These are phyloP conservation scores for Monosporascus cannonballus DNA, from an alignment of 2,329 filamentous ascomycete species.

Conservation along the genomic window DNA sequence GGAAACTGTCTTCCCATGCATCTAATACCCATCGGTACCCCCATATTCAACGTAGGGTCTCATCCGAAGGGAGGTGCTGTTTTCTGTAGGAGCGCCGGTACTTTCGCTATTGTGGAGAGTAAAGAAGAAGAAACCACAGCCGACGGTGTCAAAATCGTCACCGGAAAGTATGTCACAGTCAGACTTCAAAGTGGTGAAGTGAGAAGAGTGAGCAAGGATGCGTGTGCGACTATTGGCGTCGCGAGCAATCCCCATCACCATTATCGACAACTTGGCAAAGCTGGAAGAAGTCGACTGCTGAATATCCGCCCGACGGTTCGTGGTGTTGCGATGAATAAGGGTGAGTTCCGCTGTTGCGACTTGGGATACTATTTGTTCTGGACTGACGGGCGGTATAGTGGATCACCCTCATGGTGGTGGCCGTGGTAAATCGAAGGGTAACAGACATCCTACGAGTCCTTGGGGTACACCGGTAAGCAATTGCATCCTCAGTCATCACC, in stretches of 20 bases:
- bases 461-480: constrained; percentile 88
- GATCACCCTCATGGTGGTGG: constrained; percentile 99
- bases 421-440: constrained; percentile 98
- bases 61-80: constrained; percentile 69
- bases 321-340: constrained; percentile 97
- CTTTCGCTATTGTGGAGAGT: constrained; percentile 79
- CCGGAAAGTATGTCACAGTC: constrained; percentile 74
- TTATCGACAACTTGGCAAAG: constrained; percentile 88
- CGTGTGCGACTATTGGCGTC: constrained; percentile 89
- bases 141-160: constrained; percentile 55
- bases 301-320: constrained; percentile 92
- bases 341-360: constrained; percentile 38
- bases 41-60: constrained; percentile 84
- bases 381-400: constrained; percentile 36
- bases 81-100: constrained; percentile 92
- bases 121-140: constrained; percentile 73
- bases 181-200: constrained; percentile 90
- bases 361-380: neutral
- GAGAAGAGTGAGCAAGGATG: constrained; percentile 81
- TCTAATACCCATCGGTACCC: constrained; percentile 92
- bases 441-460: constrained; percentile 87
- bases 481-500: constrained; percentile 2
- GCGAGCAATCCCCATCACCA: constrained; percentile 91
- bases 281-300: constrained; percentile 86
- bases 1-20: constrained; percentile 94